Conservation (phyloP, 1,284 basidiomycete genomes). For the Microbotryum lychnidis-dioicae region DNA sequence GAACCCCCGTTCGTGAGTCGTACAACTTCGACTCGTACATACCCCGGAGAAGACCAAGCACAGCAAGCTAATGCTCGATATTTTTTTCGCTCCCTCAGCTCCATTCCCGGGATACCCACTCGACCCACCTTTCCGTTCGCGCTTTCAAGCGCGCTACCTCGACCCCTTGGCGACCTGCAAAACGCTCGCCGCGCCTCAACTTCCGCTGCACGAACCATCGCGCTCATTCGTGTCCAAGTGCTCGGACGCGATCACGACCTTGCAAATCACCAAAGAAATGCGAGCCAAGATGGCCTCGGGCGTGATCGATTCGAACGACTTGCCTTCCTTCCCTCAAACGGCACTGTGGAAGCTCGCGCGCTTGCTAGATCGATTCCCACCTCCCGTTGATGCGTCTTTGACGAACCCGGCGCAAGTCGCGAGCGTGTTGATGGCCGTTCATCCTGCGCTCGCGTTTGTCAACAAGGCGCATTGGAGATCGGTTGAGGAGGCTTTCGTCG, state of each 20-base stretch:
- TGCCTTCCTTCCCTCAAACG: constrained; percentile 27
- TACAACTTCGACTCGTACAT: background rate
- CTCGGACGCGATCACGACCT: constrained; percentile 12
- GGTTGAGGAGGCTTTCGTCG: constrained; percentile 10
- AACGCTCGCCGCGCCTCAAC: constrained; percentile 8
- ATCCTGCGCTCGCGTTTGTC: constrained; percentile 17
- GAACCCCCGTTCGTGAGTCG: constrained; percentile 27
- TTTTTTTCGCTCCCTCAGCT: constrained; percentile 33
- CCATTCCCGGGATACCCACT: constrained; percentile 41
- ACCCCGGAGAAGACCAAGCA: background rate
- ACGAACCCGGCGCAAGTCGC: constrained; percentile 4
- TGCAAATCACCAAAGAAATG: constrained; percentile 24
- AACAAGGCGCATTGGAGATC: background rate
- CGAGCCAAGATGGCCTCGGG: constrained; percentile 23
- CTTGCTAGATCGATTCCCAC: constrained; percentile 26
- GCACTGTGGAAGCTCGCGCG: constrained; percentile 18
- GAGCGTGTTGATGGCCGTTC: constrained; percentile 12
- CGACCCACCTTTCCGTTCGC: constrained; percentile 43
- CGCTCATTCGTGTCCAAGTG: constrained; percentile 8
- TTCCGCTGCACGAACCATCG: constrained; percentile 9
- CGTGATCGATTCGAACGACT: constrained; percentile 10
- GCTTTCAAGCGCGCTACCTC: constrained; percentile 39
- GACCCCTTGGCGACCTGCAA: constrained; percentile 24
- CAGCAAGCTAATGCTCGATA: background rate
- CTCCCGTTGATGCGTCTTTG: background rate